phyloP scores from a whole-genome alignment of 225 moss, liverwort and hornwort species.

The Sphagnum contortum region DNA sequence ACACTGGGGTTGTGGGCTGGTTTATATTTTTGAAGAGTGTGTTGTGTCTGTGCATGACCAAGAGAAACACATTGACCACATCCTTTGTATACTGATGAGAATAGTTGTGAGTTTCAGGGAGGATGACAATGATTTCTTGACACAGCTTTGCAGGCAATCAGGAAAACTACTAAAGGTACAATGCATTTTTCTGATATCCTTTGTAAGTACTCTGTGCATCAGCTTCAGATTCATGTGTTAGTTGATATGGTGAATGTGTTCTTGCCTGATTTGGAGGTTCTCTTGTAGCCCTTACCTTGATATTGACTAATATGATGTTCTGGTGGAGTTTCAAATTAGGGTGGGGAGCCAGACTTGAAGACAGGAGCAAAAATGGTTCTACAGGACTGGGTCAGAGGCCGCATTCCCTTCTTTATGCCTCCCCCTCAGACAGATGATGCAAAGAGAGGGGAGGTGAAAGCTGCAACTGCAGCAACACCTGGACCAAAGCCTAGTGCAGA shows the following conservation, averaged over 20 bases:
- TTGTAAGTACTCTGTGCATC: neutral
- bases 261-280: too few species aligned
- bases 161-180: slow-evolving; percentile 87
- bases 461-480: slow-evolving; percentile 10
- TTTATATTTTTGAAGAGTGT: too few species aligned
- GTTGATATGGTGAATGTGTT: too few species aligned
- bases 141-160: slow-evolving; percentile 68
- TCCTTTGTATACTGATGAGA: too few species aligned
- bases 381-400: slow-evolving; percentile 94
- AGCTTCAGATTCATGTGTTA: too few species aligned
- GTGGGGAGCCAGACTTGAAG: slow-evolving; percentile 90
- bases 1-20: too few species aligned
- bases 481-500: slow-evolving; percentile 18
- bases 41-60: too few species aligned
- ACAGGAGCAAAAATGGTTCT: slow-evolving; percentile 99
- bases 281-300: too few species aligned
- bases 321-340: slow-evolving; percentile 18
- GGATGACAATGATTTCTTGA: slow-evolving; percentile 79
- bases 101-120: slow-evolving; percentile 33
- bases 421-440: slow-evolving; percentile 59
- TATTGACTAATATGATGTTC: too few species aligned
- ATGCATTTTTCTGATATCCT: neutral
- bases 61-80: too few species aligned
- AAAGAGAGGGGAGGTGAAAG: slow-evolving; percentile 17
- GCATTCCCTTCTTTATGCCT: slow-evolving; percentile 94